phyloP scores from a whole-genome alignment of 495 filamentous ascomycete species.

The Tuber calosporum region DNA sequence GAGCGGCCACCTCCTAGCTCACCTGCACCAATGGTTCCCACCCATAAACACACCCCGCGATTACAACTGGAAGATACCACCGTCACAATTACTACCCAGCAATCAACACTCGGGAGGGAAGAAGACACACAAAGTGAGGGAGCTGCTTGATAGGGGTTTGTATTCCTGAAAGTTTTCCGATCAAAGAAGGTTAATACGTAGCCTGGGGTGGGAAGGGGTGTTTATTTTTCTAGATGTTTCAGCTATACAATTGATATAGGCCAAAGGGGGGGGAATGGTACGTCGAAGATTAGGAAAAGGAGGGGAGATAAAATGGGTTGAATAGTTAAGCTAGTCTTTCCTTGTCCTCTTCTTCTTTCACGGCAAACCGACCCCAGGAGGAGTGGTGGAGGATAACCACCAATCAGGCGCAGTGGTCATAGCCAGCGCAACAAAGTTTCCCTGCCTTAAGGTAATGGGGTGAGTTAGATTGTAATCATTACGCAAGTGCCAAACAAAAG shows the following conservation, averaged over 20 bases:
- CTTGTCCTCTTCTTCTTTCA: constrained; percentile 8
- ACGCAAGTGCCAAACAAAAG: constrained; percentile 1
- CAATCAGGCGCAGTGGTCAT: background rate
- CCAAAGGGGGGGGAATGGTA: background rate
- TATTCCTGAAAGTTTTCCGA: background rate
- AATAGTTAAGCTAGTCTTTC: constrained; percentile 10
- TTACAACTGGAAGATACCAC: background rate
- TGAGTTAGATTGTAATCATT: constrained; percentile 43
- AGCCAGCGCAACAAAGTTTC: constrained; percentile 5
- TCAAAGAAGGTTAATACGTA: constrained; percentile 5
- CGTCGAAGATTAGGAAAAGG: background rate
- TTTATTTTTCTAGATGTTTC: constrained; percentile 4
- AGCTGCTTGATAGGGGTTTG: constrained; percentile 2
- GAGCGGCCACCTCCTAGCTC: background rate
- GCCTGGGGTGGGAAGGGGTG: background rate
- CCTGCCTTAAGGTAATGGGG: constrained; percentile 22
- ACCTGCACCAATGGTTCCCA: background rate
- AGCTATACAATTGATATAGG: background rate
- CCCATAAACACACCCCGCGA: background rate
- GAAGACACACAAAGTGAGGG: background rate
- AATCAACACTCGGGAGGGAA: background rate
- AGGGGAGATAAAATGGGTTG: constrained; percentile 12
- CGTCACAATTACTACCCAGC: background rate
- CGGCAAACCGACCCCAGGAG: background rate
- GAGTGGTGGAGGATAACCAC: background rate